Evolutionary conservation across 345 rosid genomes (phyloP).

Genomic region (Pistacia atlantica): DNA sequence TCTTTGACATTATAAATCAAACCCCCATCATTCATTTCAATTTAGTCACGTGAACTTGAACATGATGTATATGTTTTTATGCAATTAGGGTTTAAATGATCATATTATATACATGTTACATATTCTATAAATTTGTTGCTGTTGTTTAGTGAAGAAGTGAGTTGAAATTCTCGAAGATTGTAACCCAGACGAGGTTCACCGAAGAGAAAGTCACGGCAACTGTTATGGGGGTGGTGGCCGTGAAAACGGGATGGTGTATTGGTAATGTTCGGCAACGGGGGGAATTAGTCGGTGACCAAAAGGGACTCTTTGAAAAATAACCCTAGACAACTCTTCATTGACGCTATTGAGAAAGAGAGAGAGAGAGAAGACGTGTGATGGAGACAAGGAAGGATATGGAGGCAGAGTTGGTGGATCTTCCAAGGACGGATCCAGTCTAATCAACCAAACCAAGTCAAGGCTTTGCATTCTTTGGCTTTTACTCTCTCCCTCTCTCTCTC

Average conservation of each 20-base stretch:
- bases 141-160: neutral
- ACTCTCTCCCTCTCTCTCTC: constrained; percentile 8
- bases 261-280: neutral
- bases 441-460: constrained; percentile 23
- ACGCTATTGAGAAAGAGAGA: neutral
- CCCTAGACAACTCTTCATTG: neutral
- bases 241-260: constrained; percentile 3
- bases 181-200: neutral
- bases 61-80: neutral
- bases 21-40: neutral
- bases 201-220: constrained; percentile 17
- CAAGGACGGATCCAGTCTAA: constrained; percentile 42
- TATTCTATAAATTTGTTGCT: neutral
- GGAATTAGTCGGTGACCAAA: neutral
- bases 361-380: constrained; percentile 15
- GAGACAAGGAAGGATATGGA: constrained; percentile 26
- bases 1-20: neutral
- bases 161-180: neutral
- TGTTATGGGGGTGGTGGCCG: neutral
- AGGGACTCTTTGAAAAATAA: neutral
- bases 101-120: no score
- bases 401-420: constrained; percentile 38
- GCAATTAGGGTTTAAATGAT: neutral
- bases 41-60: neutral
- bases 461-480: neutral